Percentiles rank a stretch among this genome's conserved stretches.
phyloP scores from a whole-genome alignment of 2,329 filamentous ascomycete species.

The Bipolaris oryzae region DNA sequence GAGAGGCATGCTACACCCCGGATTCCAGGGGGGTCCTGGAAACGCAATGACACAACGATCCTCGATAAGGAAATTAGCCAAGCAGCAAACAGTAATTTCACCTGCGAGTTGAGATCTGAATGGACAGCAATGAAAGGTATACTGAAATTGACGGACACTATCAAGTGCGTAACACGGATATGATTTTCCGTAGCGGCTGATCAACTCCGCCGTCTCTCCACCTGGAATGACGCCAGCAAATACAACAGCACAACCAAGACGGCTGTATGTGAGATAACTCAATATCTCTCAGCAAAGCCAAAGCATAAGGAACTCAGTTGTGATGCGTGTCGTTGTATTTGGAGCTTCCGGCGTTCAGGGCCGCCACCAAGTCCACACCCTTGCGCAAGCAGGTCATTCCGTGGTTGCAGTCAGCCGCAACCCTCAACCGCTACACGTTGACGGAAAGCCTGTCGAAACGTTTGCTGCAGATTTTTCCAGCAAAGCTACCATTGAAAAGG shows the following conservation, averaged over 20 bases:
- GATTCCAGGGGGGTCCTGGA: not conserved
- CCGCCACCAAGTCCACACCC: constrained; percentile 35
- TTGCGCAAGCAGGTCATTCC: constrained; percentile 30
- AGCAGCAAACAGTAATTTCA: not conserved
- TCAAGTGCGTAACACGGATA: not conserved
- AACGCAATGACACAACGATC: not conserved
- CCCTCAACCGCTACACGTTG: constrained; percentile 23
- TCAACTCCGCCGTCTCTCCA: not conserved
- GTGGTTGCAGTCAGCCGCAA: constrained; percentile 37
- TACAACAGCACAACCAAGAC: not conserved
- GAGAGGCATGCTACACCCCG: not conserved
- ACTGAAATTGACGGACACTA: not conserved
- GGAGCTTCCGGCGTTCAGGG: constrained; percentile 41
- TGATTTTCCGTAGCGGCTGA: constrained; percentile 3
- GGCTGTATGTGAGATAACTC: not conserved
- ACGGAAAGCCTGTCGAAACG: constrained; percentile 24
- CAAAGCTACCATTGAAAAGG: constrained; percentile 16
- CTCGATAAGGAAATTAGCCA: not conserved
- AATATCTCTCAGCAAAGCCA: not conserved
- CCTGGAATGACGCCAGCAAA: not conserved
- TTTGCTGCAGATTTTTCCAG: constrained; percentile 33
- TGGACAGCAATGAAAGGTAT: not conserved
- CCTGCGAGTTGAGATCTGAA: not conserved
- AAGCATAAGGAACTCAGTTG: not conserved
- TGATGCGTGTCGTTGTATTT: constrained; percentile 38